phyloP scores from a whole-genome alignment of 2,329 filamentous ascomycete genomes.

The Monosporascus ibericus region DNA sequence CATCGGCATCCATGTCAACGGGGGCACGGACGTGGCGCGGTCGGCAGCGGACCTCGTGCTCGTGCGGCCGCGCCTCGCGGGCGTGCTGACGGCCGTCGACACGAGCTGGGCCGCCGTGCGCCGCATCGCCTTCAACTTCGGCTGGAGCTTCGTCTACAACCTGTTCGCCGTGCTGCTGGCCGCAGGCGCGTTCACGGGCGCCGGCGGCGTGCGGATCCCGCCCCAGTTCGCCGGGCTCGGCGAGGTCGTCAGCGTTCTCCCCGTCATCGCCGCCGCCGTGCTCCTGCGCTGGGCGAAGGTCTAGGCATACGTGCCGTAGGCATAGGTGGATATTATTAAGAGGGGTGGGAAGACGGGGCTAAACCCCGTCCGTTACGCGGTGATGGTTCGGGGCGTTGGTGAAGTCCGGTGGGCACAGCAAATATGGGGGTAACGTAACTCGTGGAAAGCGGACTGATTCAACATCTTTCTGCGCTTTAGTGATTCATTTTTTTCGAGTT shows the following conservation, averaged over 20 bases:
- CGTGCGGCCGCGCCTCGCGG: slow-evolving; percentile 47
- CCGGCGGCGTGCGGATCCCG: slow-evolving; percentile 29
- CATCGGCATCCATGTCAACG: slow-evolving; percentile 64
- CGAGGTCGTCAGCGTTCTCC: slow-evolving; percentile 68
- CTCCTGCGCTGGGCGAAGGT: slow-evolving; percentile 35
- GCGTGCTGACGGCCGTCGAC: slow-evolving; percentile 53
- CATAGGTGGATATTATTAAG: too few relatives aligned
- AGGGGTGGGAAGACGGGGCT: too few relatives aligned
- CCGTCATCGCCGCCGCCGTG: slow-evolving; percentile 56
- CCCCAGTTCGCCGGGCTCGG: slow-evolving; percentile 51
- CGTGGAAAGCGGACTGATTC: background rate
- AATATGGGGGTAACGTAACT: background rate
- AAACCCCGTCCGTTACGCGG: too few relatives aligned
- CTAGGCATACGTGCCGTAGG: slow-evolving; percentile 3
- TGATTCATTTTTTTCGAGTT: background rate
- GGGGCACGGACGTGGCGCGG: slow-evolving; percentile 57
- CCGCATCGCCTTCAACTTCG: slow-evolving; percentile 62
- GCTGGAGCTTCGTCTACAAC: slow-evolving; percentile 67
- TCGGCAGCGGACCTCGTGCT: slow-evolving; percentile 65
- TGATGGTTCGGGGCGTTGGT: too few relatives aligned
- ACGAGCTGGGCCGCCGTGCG: slow-evolving; percentile 38
- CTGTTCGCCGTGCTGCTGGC: slow-evolving; percentile 60
- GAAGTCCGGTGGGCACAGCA: background rate
- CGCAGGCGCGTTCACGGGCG: slow-evolving; percentile 55
- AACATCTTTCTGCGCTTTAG: background rate